Percentiles rank a stretch among this genome's conserved stretches.
These are phyloP conservation scores for Ceratocystis colombiana DNA, from an alignment of 2,329 filamentous ascomycete species.

Conservation along the genomic window DNA sequence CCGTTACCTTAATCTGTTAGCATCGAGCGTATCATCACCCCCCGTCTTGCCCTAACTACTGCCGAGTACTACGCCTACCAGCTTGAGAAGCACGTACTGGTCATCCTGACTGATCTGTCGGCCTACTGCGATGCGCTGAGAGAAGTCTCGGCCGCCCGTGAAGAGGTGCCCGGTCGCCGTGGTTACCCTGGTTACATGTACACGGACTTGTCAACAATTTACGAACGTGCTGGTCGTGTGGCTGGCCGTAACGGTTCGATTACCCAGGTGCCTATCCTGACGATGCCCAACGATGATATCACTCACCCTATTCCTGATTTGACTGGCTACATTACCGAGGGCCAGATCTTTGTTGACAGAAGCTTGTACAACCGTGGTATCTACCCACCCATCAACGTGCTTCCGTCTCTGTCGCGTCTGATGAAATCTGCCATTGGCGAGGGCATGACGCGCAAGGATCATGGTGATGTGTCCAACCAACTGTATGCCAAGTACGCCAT, in stretches of 20 bases:
- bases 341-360: slow-evolving; percentile 95
- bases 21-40: slow-evolving; percentile 99
- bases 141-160: slow-evolving; percentile 93
- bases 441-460: slow-evolving; percentile 90
- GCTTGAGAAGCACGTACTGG: slow-evolving; percentile 97
- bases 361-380: slow-evolving; percentile 91
- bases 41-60: slow-evolving; percentile 92
- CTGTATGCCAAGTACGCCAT: slow-evolving; percentile 99
- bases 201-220: slow-evolving; percentile 99
- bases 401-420: slow-evolving; percentile 93
- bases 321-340: slow-evolving; percentile 98
- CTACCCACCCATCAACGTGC: slow-evolving; percentile 96
- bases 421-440: slow-evolving; percentile 99
- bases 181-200: slow-evolving; percentile 99
- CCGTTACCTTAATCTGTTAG: slow-evolving; percentile 36
- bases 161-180: slow-evolving; percentile 98
- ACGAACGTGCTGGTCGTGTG: slow-evolving; percentile 97
- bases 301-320: slow-evolving; percentile 98
- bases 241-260: slow-evolving; percentile 95
- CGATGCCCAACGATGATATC: slow-evolving; percentile 99
- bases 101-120: slow-evolving; percentile 95
- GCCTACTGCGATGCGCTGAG: slow-evolving; percentile 98
- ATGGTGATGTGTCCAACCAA: slow-evolving; percentile 98
- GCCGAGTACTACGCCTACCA: slow-evolving; percentile 99
- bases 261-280: slow-evolving; percentile 96